phyloP scores from a whole-genome alignment of 148 eudicot species.

The Rhododendron mucronatum region DNA sequence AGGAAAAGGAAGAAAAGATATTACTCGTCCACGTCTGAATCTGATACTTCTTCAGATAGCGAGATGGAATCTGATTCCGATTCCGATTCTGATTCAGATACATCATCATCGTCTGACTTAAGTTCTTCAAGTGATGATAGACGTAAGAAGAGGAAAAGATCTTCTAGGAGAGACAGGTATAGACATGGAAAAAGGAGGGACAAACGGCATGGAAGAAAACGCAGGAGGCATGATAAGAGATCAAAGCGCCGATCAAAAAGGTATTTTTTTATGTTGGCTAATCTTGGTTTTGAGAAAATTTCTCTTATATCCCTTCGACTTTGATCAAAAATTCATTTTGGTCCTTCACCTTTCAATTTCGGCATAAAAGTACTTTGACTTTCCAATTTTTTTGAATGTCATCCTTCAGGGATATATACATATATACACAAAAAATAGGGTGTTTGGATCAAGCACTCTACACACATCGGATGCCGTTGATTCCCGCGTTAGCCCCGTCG shows the following conservation, averaged over 20 bases:
- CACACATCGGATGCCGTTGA: too few species aligned
- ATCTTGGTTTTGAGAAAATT: not conserved
- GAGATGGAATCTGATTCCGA: constrained; percentile 52
- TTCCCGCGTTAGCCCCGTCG: too few species aligned
- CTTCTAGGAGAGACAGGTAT: constrained; percentile 55
- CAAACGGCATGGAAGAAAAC: constrained; percentile 53
- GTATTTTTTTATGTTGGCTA: constrained; percentile 18
- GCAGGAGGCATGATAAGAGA: constrained; percentile 61
- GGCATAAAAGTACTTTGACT: too few species aligned
- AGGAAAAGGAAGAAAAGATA: constrained; percentile 64
- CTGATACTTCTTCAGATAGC: constrained; percentile 65
- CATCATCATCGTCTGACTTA: constrained; percentile 49
- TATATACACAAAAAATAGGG: too few species aligned
- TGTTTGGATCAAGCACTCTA: too few species aligned
- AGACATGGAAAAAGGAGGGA: constrained; percentile 66
- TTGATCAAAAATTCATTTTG: too few species aligned
- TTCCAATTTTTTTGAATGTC: too few species aligned
- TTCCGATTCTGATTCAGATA: constrained; percentile 51
- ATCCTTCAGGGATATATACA: too few species aligned
- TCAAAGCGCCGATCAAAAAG: constrained; percentile 69
- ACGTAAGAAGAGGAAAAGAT: constrained; percentile 71
- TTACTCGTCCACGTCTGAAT: constrained; percentile 68
- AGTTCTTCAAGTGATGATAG: constrained; percentile 88
- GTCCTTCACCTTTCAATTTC: too few species aligned
- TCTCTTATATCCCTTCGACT: too few species aligned